phyloP scores from a whole-genome alignment of 2,329 filamentous ascomycete genomes.

The Fonsecaea pugnacius region DNA sequence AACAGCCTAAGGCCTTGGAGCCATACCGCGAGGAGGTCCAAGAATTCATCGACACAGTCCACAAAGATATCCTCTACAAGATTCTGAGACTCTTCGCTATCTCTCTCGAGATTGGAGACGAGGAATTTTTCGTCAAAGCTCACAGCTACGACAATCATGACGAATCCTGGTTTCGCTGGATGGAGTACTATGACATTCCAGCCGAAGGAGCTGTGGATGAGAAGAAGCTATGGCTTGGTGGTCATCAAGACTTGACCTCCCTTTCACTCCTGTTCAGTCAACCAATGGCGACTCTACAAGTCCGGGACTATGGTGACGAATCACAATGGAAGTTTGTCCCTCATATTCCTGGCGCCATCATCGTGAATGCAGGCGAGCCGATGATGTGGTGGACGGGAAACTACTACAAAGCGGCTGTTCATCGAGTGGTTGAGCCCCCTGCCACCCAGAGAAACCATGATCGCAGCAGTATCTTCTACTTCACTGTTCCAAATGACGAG shows the following conservation, averaged over 20 bases:
- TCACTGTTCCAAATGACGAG: slow-evolving; percentile 46
- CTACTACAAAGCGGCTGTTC: slow-evolving; percentile 37
- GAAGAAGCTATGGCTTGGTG: slow-evolving; percentile 53
- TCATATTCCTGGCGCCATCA: slow-evolving; percentile 56
- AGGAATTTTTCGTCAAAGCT: slow-evolving; percentile 60
- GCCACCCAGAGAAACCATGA: slow-evolving; percentile 15
- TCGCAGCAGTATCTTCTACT: slow-evolving; percentile 20
- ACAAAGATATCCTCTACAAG: slow-evolving; percentile 26
- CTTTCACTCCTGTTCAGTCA: slow-evolving; percentile 63
- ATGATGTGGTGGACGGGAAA: slow-evolving; percentile 56
- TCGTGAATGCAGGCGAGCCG: slow-evolving; percentile 58
- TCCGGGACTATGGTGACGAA: slow-evolving; percentile 54
- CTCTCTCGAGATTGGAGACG: slow-evolving; percentile 63
- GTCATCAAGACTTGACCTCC: slow-evolving; percentile 62
- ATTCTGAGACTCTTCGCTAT: slow-evolving; percentile 65
- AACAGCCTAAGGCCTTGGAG: slow-evolving; percentile 32
- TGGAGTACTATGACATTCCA: slow-evolving; percentile 58
- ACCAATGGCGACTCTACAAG: slow-evolving; percentile 62
- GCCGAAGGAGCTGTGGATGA: slow-evolving; percentile 52
- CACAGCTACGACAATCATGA: slow-evolving; percentile 63
- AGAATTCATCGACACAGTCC: slow-evolving; percentile 50
- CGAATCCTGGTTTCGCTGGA: slow-evolving; percentile 67
- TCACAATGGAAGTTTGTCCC: slow-evolving; percentile 58
- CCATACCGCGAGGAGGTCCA: slow-evolving; percentile 62
- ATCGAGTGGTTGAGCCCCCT: slow-evolving; percentile 20